These are phyloP conservation scores for Colletotrichum salicis DNA, from an alignment of 2,329 filamentous ascomycete genomes.

Conservation along the genomic window DNA sequence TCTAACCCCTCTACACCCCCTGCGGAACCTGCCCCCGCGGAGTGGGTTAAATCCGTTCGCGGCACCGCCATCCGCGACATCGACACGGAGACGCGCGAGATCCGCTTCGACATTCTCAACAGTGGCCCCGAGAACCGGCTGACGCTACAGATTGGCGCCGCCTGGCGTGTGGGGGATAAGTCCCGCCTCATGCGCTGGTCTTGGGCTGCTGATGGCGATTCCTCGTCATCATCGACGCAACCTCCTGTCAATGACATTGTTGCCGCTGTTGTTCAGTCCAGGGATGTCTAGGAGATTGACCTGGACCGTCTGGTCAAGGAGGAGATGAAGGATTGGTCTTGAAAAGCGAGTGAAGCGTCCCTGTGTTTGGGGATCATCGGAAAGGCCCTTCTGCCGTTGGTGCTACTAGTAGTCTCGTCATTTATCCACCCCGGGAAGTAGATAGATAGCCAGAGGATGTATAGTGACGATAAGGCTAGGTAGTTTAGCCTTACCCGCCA, in stretches of 20 bases:
- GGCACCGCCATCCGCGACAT: conserved; percentile 46
- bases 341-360: background rate
- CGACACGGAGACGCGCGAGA: conserved; percentile 42
- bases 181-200: conserved; percentile 41
- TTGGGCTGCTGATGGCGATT: conserved; percentile 41
- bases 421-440: too few species aligned
- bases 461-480: too few species aligned
- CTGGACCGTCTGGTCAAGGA: background rate
- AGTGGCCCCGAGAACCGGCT: conserved; percentile 29
- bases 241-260: conserved; percentile 25
- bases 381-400: too few species aligned
- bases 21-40: conserved; percentile 4
- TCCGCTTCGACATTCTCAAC: conserved; percentile 46
- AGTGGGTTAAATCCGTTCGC: conserved; percentile 45
- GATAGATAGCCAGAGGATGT: too few species aligned
- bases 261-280: conserved; percentile 25
- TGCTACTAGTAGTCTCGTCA: too few species aligned
- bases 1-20: background rate
- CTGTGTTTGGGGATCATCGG: background rate
- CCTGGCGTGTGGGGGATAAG: conserved; percentile 32
- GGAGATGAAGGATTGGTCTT: background rate
- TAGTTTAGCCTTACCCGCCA: background rate
- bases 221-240: background rate
- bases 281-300: conserved; percentile 18
- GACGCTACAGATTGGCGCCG: conserved; percentile 40